A percentile compares a stretch with the other conserved stretches of the same genome.
Evolutionary conservation across 2,329 filamentous ascomycete genomes (phyloP).

Genomic region (Aspergillus sp.): DNA sequence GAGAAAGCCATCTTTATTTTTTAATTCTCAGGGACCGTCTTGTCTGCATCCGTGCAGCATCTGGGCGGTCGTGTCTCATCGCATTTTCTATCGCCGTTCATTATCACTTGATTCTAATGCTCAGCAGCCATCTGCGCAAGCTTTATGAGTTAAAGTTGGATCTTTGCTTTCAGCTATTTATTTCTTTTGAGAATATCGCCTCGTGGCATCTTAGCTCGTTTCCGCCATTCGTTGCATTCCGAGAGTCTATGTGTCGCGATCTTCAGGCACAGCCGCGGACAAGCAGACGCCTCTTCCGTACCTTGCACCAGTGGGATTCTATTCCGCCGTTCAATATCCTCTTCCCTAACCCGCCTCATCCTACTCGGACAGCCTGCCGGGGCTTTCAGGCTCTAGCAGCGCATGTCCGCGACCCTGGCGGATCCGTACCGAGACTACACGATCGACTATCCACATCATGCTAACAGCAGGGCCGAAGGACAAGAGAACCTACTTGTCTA

Average conservation of each 20-base stretch:
- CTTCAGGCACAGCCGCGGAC: conserved; percentile 2
- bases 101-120: neutral
- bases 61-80: neutral
- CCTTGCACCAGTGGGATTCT: too few relatives aligned
- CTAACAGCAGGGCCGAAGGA: conserved; percentile 55
- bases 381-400: conserved; percentile 64
- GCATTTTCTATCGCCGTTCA: neutral
- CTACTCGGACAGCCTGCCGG: conserved; percentile 46
- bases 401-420: conserved; percentile 63
- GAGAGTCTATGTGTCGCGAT: neutral
- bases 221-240: too few relatives aligned
- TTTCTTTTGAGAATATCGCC: too few relatives aligned
- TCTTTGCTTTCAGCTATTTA: too few relatives aligned
- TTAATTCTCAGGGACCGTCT: neutral
- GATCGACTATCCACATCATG: conserved; percentile 64
- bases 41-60: neutral
- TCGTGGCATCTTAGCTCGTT: too few relatives aligned
- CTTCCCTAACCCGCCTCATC: too few relatives aligned
- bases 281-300: too few relatives aligned
- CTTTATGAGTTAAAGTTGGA: too few relatives aligned
- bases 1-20: neutral
- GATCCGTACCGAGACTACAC: conserved; percentile 68
- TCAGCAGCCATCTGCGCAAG: neutral
- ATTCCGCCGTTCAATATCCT: too few relatives aligned
- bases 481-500: conserved; percentile 56